Evolutionary conservation across 768 basidiomycete species (phyloP).

Genomic region (Tylopilus sp.): DNA sequence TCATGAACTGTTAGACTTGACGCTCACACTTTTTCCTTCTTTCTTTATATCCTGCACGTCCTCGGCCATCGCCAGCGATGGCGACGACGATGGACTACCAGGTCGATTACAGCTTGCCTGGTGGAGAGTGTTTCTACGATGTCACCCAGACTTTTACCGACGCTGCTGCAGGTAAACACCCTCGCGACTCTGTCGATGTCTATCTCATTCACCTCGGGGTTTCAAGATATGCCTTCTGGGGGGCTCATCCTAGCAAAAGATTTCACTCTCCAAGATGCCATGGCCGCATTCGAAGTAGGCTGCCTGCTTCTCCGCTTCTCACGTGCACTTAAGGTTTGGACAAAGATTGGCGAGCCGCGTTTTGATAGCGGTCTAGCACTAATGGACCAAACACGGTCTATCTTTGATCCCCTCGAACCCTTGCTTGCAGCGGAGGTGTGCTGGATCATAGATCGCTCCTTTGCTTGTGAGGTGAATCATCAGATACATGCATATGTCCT

Average conservation of each 20-base stretch:
- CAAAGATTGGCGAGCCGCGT: conserved; percentile 87
- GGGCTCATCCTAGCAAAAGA: conserved; percentile 63
- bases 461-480: conserved; percentile 71
- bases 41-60: conserved; percentile 1
- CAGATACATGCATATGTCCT: conserved; percentile 6
- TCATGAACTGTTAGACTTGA: conserved; percentile 6
- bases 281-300: conserved; percentile 86
- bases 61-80: conserved; percentile 1
- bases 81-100: conserved; percentile 19
- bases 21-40: not conserved
- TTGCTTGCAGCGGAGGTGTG: conserved; percentile 79
- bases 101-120: conserved; percentile 39
- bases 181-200: not conserved
- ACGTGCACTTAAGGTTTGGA: conserved; percentile 11
- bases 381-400: conserved; percentile 38
- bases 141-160: conserved; percentile 56
- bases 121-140: conserved; percentile 59
- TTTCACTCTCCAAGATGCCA: conserved; percentile 82
- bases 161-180: conserved; percentile 56
- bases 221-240: conserved; percentile 58
- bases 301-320: conserved; percentile 2
- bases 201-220: conserved; percentile 17
- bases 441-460: conserved; percentile 79
- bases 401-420: conserved; percentile 61
- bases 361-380: conserved; percentile 76